A percentile compares a stretch with the other conserved stretches of the same genome.
Evolutionary conservation across 345 rosid genomes (phyloP).

Genomic region (Euphorbia lathyris): DNA sequence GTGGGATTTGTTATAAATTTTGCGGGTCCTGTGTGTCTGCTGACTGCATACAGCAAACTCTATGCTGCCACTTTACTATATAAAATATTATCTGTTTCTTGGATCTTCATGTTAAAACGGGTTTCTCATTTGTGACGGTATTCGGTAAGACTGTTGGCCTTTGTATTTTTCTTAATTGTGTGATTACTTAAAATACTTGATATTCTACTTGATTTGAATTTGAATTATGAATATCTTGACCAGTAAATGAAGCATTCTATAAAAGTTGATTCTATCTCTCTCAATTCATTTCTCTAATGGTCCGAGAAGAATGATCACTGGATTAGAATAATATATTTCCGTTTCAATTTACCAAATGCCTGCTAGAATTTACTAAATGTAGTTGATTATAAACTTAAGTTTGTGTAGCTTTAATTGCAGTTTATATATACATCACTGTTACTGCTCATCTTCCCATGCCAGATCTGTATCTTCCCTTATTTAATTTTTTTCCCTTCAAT

Average conservation of each 20-base stretch:
- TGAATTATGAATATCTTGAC: neutral
- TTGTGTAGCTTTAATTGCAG: neutral
- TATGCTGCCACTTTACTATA: neutral
- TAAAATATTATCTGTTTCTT: neutral
- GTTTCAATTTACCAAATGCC: neutral
- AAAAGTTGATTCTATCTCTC: neutral
- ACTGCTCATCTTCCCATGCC: neutral
- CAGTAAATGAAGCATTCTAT: neutral
- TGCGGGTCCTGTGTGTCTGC: too few relatives aligned
- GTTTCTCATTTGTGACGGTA: conserved; percentile 6
- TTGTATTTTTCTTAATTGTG: neutral
- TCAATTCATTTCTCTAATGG: neutral
- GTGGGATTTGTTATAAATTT: neutral
- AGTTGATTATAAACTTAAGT: neutral
- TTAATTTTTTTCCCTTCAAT: neutral
- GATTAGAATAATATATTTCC: neutral
- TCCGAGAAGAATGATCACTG: neutral
- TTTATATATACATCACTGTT: neutral
- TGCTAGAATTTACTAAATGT: neutral
- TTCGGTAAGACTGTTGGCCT: neutral
- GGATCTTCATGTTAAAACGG: conserved; percentile 7
- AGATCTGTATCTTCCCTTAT: neutral
- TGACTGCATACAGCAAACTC: neutral
- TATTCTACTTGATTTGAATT: conserved; percentile 1
- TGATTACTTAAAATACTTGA: neutral